Conservation (phyloP, 352 stramenopile genomes). For the Pythium rishiriense region DNA sequence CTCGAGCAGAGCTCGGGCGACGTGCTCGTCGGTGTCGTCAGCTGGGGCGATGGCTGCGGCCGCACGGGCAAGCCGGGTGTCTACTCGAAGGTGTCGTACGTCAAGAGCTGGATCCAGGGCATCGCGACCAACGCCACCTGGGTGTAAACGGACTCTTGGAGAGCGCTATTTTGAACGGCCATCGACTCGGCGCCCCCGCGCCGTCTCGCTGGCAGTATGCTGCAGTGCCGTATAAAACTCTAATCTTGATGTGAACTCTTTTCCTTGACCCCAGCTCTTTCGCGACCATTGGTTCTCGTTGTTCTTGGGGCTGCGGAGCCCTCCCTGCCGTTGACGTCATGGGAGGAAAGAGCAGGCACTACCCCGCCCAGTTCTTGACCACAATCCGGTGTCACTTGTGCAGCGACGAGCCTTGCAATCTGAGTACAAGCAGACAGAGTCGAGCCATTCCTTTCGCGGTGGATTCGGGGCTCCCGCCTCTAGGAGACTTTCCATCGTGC, state of each 20-base stretch:
- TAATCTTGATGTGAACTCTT: not conserved
- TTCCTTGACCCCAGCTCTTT: not conserved
- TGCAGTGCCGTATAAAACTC: not conserved
- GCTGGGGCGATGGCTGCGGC: constrained; percentile 55
- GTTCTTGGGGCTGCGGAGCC: no score
- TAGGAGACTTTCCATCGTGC: not conserved
- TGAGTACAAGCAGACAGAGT: not conserved
- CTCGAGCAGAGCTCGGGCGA: constrained; percentile 34
- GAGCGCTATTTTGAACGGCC: not conserved
- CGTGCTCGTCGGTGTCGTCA: constrained; percentile 52
- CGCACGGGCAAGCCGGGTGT: constrained; percentile 48
- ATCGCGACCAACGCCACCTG: constrained; percentile 16
- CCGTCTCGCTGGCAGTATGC: not conserved
- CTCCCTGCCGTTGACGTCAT: no score
- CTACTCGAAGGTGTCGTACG: constrained; percentile 48
- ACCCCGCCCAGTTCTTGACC: no score
- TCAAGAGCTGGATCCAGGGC: constrained; percentile 45
- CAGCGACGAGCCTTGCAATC: not conserved
- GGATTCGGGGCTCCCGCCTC: no score
- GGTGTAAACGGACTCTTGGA: not conserved
- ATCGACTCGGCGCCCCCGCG: not conserved
- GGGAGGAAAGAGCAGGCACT: no score
- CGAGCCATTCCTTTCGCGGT: not conserved
- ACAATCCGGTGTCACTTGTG: not conserved
- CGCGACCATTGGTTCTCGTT: no score